Base-by-base conservation (phyloP, 495 filamentous ascomycete genomes). In the Lasiosphaeria miniovina region DNA sequence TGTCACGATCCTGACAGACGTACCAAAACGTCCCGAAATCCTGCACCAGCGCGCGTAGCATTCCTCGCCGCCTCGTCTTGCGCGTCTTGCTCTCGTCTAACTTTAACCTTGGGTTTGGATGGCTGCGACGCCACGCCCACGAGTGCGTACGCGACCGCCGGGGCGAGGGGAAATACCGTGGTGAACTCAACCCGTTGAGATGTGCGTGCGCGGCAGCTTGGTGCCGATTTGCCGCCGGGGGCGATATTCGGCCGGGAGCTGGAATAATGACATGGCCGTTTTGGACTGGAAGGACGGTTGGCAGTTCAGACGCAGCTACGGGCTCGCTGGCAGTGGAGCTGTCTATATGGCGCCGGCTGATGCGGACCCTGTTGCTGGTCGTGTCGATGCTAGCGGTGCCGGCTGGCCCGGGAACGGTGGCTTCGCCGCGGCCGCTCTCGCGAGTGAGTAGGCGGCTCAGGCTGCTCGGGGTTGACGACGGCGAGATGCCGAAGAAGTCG, bases 401-500 rank as follows among this genome's bases (percentile, higher is more conserved):
- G 24, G 24, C 24, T 24, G 24, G 24, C 24, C 24, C 24, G 24
- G 24, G 2, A 24, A 24, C 2, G 24, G 24, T 24, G 24, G 24
- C 24, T 24, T 24, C 38, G 38, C 38, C 43, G 8, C 15, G 12
- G 43, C 6, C 43, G 43, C 51, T 4, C 9, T 40, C 24, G 40
- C 40, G 11, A 4, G 24, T 24, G 40, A 58, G 40, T 3, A 59
- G 45, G 9, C 36, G 36, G 45, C 58, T 61, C 7, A 61, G 31
- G 17, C 38, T 45, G 36, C 24, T 12, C 11, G 63, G 57, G 11
- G 41, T 59, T 8, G 41, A 5, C 6, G 59, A 51, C 4, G 60
- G 49, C 4, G 65, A 59, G 36, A 65, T 50, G 17, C 66, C 66
- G 48, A 68, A 68, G 61, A 68, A 68, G 14, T 68, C 63, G 58